phyloP scores from a whole-genome alignment of 78 protist genomes.

The Isochrysis galbana region DNA sequence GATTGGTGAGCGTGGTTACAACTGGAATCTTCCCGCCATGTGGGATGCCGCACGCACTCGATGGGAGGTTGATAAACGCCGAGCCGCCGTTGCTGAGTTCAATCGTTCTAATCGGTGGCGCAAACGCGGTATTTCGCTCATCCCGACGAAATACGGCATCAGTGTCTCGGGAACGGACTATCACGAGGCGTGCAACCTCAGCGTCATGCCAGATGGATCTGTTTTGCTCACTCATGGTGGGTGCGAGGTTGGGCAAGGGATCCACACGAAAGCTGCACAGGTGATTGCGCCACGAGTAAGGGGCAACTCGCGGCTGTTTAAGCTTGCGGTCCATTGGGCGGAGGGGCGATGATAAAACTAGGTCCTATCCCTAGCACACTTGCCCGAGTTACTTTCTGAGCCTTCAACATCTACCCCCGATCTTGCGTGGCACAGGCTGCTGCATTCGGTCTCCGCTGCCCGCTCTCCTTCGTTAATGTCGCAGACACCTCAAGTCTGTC shows the following conservation, averaged over 20 bases:
- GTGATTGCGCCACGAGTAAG: too few species aligned
- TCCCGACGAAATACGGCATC: slow-evolving; percentile 57
- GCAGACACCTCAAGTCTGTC: slow-evolving; percentile 32
- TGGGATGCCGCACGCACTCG: background rate
- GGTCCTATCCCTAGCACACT: too few species aligned
- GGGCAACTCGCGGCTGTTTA: too few species aligned
- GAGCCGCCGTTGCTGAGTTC: slow-evolving; percentile 36
- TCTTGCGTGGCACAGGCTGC: too few species aligned
- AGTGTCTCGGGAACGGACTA: background rate
- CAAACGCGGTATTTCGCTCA: slow-evolving; percentile 61
- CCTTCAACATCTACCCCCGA: too few species aligned
- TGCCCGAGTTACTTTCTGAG: too few species aligned
- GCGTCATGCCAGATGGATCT: slow-evolving; percentile 49
- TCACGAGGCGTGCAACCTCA: background rate
- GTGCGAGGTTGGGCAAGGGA: slow-evolving; percentile 71
- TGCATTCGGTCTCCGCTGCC: slow-evolving; percentile 42
- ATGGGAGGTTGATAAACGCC: background rate
- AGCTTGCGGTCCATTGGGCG: too few species aligned
- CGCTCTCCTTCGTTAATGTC: background rate
- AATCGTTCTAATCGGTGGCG: slow-evolving; percentile 46
- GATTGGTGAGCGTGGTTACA: background rate
- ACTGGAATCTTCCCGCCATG: slow-evolving; percentile 12
- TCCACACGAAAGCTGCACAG: slow-evolving; percentile 62
- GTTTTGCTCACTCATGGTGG: slow-evolving; percentile 55
- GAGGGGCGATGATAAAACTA: too few species aligned